Evolutionary conservation across 495 filamentous ascomycete species (phyloP), one percentile per base, ranked within the genome.

Genomic region (Chaetomidium leptoderma): DNA sequence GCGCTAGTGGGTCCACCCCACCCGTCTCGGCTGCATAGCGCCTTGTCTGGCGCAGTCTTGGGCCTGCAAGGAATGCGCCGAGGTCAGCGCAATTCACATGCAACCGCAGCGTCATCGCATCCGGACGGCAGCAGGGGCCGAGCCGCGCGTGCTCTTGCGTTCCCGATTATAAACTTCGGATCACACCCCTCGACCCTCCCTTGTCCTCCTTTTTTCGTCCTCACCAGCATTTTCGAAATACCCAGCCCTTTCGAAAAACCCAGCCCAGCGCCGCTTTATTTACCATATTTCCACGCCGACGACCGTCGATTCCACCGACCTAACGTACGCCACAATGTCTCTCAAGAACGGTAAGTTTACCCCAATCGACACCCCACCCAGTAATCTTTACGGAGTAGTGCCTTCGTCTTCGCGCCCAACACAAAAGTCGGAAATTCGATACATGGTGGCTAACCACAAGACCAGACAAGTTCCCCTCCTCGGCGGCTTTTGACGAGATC

Each of bases 401-500:
- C n/a, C n/a, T n/a, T n/a, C n/a, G n/a, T n/a, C n/a, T n/a, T n/a
- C n/a, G n/a, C n/a, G n/a, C n/a, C n/a, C n/a, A n/a, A n/a, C 35
- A 50, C 24, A 4, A 26, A 30, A 55, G 16, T 16, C 33, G 29
- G 44, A 51, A n/a, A n/a, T n/a, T n/a, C n/a, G n/a, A n/a, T n/a
- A n/a, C n/a, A n/a, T n/a, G 33, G 26, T 30, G 16, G 36, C 56
- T 64, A 21, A 61, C 60, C n/a, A 36, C 46, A 29, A 50, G 21
- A 21, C 46, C 64, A 96, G 91, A 84, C 76, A 83, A 83, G 58
- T 96, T 95, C 77, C 93, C 95, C 53, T 86, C 93, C 61, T 97
- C 92, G 49, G 84, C 76, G 45, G 89, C 91, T 60, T 98, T 98
- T 75, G 93, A 98, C 69, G 77, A 76, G 65, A 96, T 98, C 81